A percentile compares a stretch with the other conserved stretches of the same genome.
Conservation (phyloP, 768 basidiomycete species). For the Xerocomellus amylosporus region DNA sequence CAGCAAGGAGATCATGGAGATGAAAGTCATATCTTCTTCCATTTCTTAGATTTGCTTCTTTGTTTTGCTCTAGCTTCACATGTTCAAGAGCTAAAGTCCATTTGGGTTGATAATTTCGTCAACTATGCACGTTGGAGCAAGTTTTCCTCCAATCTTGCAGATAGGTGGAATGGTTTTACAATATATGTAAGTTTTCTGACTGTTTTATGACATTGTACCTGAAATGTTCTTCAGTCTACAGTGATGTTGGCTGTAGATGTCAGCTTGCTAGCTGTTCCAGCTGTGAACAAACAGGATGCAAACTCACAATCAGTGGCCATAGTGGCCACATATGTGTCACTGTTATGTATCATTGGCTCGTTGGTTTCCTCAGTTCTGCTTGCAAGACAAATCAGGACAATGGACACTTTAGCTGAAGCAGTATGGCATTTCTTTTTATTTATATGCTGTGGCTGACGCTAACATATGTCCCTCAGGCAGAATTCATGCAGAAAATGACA, state of each 20-base stretch:
- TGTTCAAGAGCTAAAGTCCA: neutral
- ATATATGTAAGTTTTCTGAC: neutral
- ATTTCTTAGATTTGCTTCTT: neutral
- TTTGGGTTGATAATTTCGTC: neutral
- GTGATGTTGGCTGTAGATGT: constrained; percentile 1
- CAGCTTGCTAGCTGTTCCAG: neutral
- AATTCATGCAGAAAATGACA: neutral
- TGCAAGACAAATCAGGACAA: neutral
- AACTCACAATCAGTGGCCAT: neutral
- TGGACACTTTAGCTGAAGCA: neutral
- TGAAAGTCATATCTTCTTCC: neutral
- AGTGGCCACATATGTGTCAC: neutral
- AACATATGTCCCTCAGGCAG: neutral
- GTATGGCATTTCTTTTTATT: neutral
- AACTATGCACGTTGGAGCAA: neutral
- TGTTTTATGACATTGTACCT: neutral
- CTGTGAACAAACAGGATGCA: neutral
- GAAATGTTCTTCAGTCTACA: neutral
- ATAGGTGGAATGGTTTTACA: neutral
- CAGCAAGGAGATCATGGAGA: neutral
- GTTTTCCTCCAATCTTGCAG: neutral
- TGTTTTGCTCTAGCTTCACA: neutral
- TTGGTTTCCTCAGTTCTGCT: neutral
- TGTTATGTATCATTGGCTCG: neutral
- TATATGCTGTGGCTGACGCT: neutral